Evolutionary conservation across 768 basidiomycete species (phyloP).

Genomic region (Hydnomerulius pinastri): DNA sequence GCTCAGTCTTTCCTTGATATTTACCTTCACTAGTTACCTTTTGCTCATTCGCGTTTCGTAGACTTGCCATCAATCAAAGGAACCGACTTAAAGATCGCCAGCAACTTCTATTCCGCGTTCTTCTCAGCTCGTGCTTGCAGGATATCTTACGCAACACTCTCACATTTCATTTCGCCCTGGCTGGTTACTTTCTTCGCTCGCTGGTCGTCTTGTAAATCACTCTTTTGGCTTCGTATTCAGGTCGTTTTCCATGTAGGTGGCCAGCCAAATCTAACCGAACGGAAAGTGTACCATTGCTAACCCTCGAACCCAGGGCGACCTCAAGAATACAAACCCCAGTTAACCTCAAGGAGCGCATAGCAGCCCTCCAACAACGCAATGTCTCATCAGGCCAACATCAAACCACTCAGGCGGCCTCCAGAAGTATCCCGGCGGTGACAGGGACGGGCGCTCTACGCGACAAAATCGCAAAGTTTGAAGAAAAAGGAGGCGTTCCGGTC

Average conservation of each 20-base stretch:
- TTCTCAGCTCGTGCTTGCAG: conserved; percentile 10
- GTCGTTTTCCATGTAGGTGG: conserved; percentile 27
- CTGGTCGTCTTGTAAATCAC: conserved; percentile 22
- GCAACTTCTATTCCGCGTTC: background rate
- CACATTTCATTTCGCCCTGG: conserved; percentile 13
- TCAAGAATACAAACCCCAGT: conserved; percentile 32
- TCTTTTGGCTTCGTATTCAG: background rate
- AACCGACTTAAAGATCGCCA: too few species aligned
- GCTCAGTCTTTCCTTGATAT: conserved; percentile 6
- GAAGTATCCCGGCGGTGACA: conserved; percentile 26
- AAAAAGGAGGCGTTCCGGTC: conserved; percentile 72
- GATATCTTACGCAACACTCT: conserved; percentile 11
- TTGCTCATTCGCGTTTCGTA: too few species aligned
- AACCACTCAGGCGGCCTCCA: conserved; percentile 33
- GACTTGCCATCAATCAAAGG: too few species aligned
- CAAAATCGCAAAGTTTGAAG: conserved; percentile 81
- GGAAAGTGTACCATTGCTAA: conserved; percentile 14
- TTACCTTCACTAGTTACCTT: background rate
- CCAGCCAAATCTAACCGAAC: background rate
- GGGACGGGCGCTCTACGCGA: conserved; percentile 47
- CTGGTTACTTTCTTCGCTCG: conserved; percentile 17
- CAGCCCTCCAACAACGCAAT: conserved; percentile 69
- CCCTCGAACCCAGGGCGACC: conserved; percentile 23
- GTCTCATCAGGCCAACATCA: conserved; percentile 30
- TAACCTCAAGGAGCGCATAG: conserved; percentile 82